Base-by-base conservation (phyloP, 75 land plant species). In the Cryptomeria japonica region DNA sequence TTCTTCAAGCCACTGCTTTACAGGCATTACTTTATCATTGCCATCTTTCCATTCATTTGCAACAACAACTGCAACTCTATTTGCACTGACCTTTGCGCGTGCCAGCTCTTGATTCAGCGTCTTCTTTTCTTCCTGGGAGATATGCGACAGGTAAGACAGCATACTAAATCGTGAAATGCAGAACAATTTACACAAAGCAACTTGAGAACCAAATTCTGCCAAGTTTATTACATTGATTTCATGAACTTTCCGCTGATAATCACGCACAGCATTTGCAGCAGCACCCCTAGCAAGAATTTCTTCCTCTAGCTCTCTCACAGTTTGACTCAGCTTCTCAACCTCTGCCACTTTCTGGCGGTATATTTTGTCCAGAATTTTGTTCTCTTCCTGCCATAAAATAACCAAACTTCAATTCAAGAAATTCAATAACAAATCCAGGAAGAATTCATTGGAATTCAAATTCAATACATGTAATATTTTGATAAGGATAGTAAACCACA, bases 1-100 rank as follows among this genome's bases (percentile, higher is more conserved):
- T 46, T 97, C 99, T 83, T 97, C 99, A 39, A 97, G 96, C 99
- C 99, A 97, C 87, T 95, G 98, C 85, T 90, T 96, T 38, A 97
- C 97, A 84, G 99, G 99, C 97, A 97, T 97, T 37, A 97, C 99
- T 87, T 97, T 97, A 87, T 97, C 99, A 88, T 94, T 97, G 77
- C 91, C 95, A 91, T 97, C 99, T 87, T 95, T 97, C 97, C 99
- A 95, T 80, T 95, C 98, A 93, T 96, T 95, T 38, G 97, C 98
- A 28, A 96, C 98, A 9, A 96, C 99, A 85, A 53, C 37, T 28
- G 88, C 86, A 75, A 97, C 99, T 88, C 99, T 92, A 85, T 97
- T 96, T 72, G 97, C 99, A 36, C 94, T 92, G 36, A 97, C 94
- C 85, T 95, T 97, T 41, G 98, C 95, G 83, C 99, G 95, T 39